These are phyloP conservation scores for Jatropha multifida DNA, from an alignment of 441 rosid genomes.

Conservation along the genomic window DNA sequence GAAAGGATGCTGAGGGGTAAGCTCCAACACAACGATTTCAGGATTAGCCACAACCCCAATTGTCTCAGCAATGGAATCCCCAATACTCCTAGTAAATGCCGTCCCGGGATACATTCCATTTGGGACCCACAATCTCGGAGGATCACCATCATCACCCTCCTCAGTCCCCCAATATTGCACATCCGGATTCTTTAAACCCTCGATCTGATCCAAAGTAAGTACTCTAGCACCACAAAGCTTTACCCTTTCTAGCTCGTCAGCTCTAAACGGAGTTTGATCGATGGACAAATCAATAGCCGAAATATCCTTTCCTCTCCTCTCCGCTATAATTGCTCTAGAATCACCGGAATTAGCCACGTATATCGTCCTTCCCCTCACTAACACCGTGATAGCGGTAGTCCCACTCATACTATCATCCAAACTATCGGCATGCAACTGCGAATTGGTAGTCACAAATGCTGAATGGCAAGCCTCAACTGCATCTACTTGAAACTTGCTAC, in stretches of 20 bases:
- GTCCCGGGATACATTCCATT: conserved; percentile 99
- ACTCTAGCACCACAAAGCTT: conserved; percentile 96
- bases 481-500: conserved; percentile 60
- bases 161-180: conserved; percentile 98
- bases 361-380: conserved; percentile 83
- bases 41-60: conserved; percentile 99
- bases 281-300: conserved; percentile 87
- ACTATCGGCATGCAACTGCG: conserved; percentile 72
- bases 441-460: conserved; percentile 63
- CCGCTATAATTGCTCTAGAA: conserved; percentile 91
- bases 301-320: conserved; percentile 69
- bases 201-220: conserved; percentile 96
- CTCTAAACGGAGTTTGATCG: conserved; percentile 94
- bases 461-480: conserved; percentile 81
- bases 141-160: conserved; percentile 98
- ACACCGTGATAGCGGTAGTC: conserved; percentile 93
- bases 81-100: conserved; percentile 97
- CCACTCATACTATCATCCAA: conserved; percentile 99
- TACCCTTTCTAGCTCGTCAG: conserved; percentile 86
- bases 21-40: conserved; percentile 90
- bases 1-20: conserved; percentile 76
- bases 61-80: conserved; percentile 94
- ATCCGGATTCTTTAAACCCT: conserved; percentile 92
- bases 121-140: conserved; percentile 95
- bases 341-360: conserved; percentile 93